A percentile compares a stretch with the other conserved stretches of the same genome.
Evolutionary conservation across 495 filamentous ascomycete genomes (phyloP).

Genomic region (Aspergillus haitiensis): DNA sequence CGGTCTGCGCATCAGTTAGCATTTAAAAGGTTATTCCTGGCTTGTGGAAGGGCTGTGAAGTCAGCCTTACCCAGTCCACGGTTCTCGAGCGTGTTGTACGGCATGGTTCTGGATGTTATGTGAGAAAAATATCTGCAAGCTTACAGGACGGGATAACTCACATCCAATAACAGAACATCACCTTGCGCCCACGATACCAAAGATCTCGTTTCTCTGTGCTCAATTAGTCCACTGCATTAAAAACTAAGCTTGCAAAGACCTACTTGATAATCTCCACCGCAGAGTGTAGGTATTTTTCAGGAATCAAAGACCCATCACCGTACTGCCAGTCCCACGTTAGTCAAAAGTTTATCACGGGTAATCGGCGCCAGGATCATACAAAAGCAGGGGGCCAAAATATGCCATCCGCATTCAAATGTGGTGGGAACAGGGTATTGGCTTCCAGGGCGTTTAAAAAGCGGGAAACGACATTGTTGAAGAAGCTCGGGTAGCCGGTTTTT

Average conservation of each 20-base stretch:
- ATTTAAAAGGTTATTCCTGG: not conserved
- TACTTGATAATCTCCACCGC: slow-evolving; percentile 10
- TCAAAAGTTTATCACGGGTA: not conserved
- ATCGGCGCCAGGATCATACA: not conserved
- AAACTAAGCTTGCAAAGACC: not conserved
- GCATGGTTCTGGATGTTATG: slow-evolving; percentile 2
- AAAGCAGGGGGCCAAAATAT: slow-evolving; percentile 2
- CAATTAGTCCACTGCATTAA: not conserved
- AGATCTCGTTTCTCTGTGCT: not conserved
- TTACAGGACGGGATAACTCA: not conserved
- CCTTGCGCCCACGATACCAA: not conserved
- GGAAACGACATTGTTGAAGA: slow-evolving; percentile 10
- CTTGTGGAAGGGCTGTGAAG: too few species aligned
- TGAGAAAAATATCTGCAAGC: not conserved
- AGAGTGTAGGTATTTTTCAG: slow-evolving; percentile 1
- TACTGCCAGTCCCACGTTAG: not conserved
- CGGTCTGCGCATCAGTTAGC: not conserved
- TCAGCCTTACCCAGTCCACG: slow-evolving; percentile 8
- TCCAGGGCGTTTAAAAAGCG: slow-evolving; percentile 4
- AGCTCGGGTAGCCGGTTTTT: not conserved
- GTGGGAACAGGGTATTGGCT: not conserved
- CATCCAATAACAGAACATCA: slow-evolving; percentile 7
- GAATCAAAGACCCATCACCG: slow-evolving; percentile 6
- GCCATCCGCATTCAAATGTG: slow-evolving; percentile 4
- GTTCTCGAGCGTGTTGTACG: slow-evolving; percentile 10